Percentiles rank a stretch among this genome's conserved stretches.
Evolutionary conservation across 2,329 filamentous ascomycete genomes (phyloP).

Genomic region (Diplodia scrobiculata): DNA sequence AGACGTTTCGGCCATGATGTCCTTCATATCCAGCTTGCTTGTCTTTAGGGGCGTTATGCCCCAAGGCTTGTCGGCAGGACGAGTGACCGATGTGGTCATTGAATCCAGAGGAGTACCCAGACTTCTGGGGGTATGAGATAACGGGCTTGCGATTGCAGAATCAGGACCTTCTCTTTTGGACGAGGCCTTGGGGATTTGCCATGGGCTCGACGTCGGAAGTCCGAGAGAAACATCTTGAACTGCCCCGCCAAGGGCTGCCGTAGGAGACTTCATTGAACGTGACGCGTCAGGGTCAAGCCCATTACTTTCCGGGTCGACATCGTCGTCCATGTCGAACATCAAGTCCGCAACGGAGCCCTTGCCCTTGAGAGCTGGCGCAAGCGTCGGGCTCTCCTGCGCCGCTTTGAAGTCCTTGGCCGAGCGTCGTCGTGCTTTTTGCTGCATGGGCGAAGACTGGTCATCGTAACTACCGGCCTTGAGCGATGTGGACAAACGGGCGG

Average conservation of each 20-base stretch:
- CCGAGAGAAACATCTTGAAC: slow-evolving; percentile 8
- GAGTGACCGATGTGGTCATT: not conserved
- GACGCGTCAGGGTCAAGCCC: slow-evolving; percentile 8
- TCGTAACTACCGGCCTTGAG: slow-evolving; percentile 67
- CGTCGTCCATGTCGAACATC: slow-evolving; percentile 94
- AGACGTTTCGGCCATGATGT: slow-evolving; percentile 67
- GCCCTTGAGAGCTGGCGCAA: slow-evolving; percentile 68
- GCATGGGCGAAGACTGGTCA: slow-evolving; percentile 48
- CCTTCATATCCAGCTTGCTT: slow-evolving; percentile 70
- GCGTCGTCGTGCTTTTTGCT: slow-evolving; percentile 18
- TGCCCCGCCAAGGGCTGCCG: not conserved
- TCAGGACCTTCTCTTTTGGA: not conserved
- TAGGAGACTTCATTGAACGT: slow-evolving; percentile 6
- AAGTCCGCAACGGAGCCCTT: slow-evolving; percentile 72
- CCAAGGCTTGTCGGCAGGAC: slow-evolving; percentile 54
- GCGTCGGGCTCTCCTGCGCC: slow-evolving; percentile 60
- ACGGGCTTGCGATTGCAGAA: not conserved
- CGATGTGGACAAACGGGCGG: slow-evolving; percentile 63
- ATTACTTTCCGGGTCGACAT: slow-evolving; percentile 48
- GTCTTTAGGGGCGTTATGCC: slow-evolving; percentile 57
- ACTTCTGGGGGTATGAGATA: not conserved
- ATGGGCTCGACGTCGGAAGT: not conserved
- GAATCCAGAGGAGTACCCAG: slow-evolving; percentile 2
- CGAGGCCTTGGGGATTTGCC: slow-evolving; percentile 2
- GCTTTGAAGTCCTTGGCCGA: slow-evolving; percentile 50